phyloP scores from a whole-genome alignment of 257 asterid species.

The Solanum sparsipilum region DNA sequence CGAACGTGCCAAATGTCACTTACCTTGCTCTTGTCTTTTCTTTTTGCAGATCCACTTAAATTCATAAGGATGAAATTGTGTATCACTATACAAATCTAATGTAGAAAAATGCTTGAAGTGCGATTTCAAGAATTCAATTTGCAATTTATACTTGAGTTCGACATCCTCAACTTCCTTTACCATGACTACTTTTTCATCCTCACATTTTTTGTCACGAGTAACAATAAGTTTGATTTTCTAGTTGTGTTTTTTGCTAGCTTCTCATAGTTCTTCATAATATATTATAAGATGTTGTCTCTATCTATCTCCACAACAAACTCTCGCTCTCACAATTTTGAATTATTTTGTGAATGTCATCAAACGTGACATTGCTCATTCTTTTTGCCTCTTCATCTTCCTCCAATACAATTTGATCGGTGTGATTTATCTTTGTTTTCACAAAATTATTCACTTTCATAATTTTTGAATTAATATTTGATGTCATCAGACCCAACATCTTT shows the following conservation, averaged over 20 bases:
- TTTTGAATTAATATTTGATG: background rate
- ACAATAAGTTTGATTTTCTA: background rate
- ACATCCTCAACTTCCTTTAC: background rate
- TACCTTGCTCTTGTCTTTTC: no score
- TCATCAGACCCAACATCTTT: fast-evolving
- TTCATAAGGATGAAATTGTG: background rate
- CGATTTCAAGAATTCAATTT: background rate
- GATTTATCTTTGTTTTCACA: no score
- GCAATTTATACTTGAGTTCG: no score
- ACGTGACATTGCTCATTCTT: background rate
- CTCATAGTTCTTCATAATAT: no score
- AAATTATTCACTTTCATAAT: background rate
- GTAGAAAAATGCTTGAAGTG: no score
- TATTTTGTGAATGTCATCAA: no score
- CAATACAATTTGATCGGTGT: fast-evolving
- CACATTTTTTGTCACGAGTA: background rate
- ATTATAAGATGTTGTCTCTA: no score
- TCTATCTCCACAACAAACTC: background rate
- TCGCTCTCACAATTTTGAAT: background rate
- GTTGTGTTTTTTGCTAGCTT: background rate
- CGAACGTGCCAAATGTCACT: background rate
- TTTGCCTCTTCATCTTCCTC: background rate
- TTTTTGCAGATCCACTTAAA: no score
- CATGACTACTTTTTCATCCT: background rate
- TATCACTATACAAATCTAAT: no score